Percentiles rank a stretch among this genome's conserved stretches.
phyloP scores from a whole-genome alignment of 1,284 basidiomycete genomes.

The Cutaneotrichosporon sp. region DNA sequence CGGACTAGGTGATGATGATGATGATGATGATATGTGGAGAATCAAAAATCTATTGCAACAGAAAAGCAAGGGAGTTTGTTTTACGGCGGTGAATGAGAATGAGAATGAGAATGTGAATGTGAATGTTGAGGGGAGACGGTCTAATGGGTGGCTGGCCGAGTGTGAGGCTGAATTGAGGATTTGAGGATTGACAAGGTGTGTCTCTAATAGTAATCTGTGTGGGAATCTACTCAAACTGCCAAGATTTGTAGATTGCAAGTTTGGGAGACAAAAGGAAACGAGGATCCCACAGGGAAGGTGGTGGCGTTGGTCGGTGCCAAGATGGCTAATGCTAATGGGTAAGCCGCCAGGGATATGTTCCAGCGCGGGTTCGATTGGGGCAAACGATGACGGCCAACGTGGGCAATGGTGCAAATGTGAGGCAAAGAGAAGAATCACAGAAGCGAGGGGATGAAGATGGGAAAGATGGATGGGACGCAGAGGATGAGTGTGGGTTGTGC shows the following conservation, averaged over 20 bases:
- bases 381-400: no score
- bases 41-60: background rate
- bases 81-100: no score
- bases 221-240: background rate
- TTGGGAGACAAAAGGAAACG: background rate
- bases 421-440: no score
- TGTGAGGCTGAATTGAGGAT: background rate
- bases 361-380: no score
- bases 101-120: no score
- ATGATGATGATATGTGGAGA: background rate
- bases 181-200: no score
- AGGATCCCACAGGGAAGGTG: background rate
- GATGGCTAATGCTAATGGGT: background rate
- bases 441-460: no score
- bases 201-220: no score
- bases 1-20: background rate
- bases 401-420: no score
- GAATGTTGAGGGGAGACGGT: background rate
- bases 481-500: background rate
- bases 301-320: background rate
- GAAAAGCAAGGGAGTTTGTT: no score
- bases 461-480: no score
- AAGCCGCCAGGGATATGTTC: no score
- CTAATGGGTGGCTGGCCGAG: background rate
- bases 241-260: background rate